Evolutionary conservation across 2,329 filamentous ascomycete species (phyloP).

Genomic region (Trichoderma sp.): DNA sequence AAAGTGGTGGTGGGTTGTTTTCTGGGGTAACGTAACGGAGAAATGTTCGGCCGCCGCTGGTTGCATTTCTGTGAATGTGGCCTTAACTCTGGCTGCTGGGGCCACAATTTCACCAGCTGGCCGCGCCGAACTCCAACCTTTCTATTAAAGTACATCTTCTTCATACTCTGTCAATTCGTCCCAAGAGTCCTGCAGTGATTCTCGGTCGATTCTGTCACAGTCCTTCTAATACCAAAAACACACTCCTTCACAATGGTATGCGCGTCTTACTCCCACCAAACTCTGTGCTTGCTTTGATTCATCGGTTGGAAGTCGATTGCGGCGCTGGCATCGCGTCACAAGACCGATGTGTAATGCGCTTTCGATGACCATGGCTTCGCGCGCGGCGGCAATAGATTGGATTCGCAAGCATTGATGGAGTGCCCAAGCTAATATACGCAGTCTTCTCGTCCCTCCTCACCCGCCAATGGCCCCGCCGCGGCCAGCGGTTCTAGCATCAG

Average conservation of each 20-base stretch:
- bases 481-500: slow-evolving; percentile 67
- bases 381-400: not conserved
- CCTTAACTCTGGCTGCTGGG: slow-evolving; percentile 38
- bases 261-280: not conserved
- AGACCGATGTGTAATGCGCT: slow-evolving; percentile 1
- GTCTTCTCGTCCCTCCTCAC: slow-evolving; percentile 60
- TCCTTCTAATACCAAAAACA: slow-evolving; percentile 21
- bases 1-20: not conserved
- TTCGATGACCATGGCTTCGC: not conserved
- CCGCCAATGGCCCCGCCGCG: slow-evolving; percentile 53
- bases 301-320: not conserved
- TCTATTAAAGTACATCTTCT: slow-evolving; percentile 23
- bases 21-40: slow-evolving; percentile 28
- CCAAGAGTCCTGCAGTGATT: slow-evolving; percentile 37
- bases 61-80: slow-evolving; percentile 42
- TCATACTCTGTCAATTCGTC: slow-evolving; percentile 26
- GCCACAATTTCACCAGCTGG: slow-evolving; percentile 30
- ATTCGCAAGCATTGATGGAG: not conserved
- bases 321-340: slow-evolving; percentile 17
- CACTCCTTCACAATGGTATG: slow-evolving; percentile 34
- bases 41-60: slow-evolving; percentile 32
- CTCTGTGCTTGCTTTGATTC: not conserved
- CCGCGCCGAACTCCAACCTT: slow-evolving; percentile 22
- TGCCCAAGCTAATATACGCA: slow-evolving; percentile 25
- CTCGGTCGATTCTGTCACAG: slow-evolving; percentile 24